Evolutionary conservation across 768 basidiomycete species (phyloP).

Genomic region (Trichaptum fuscoviolaceum): DNA sequence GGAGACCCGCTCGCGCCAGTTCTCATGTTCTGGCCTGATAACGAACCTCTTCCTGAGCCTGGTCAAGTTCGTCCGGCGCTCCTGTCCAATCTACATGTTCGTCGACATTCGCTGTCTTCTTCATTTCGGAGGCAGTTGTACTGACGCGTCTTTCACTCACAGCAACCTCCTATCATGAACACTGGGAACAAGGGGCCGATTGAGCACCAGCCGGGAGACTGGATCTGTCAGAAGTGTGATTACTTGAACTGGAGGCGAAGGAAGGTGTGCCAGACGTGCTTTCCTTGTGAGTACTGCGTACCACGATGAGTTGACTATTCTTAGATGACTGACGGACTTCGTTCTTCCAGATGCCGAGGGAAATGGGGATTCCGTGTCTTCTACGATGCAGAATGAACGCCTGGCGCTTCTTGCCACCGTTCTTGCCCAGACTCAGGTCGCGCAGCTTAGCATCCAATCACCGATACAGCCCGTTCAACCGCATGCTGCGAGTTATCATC

Average conservation of each 20-base stretch:
- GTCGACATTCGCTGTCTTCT: slow-evolving; percentile 14
- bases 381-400: slow-evolving; percentile 79
- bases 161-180: slow-evolving; percentile 85
- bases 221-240: slow-evolving; percentile 80
- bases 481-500: slow-evolving; percentile 16
- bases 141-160: slow-evolving; percentile 13
- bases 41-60: slow-evolving; percentile 76
- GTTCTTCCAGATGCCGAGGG: slow-evolving; percentile 66
- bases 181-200: slow-evolving; percentile 87
- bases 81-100: slow-evolving; percentile 50
- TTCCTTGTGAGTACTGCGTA: slow-evolving; percentile 55
- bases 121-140: slow-evolving; percentile 6
- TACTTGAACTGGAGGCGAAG: slow-evolving; percentile 85
- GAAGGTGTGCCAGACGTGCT: slow-evolving; percentile 88
- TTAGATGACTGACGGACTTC: slow-evolving; percentile 6
- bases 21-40: slow-evolving; percentile 89
- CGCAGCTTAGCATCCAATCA: slow-evolving; percentile 11
- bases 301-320: slow-evolving; percentile 7
- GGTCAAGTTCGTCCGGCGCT: slow-evolving; percentile 63
- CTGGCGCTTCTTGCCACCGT: slow-evolving; percentile 76
- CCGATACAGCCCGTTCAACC: slow-evolving; percentile 18
- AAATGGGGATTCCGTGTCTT: slow-evolving; percentile 82
- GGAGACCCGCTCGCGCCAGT: slow-evolving; percentile 66
- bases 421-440: slow-evolving; percentile 48
- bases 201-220: slow-evolving; percentile 78